These are phyloP conservation scores for Amyloporia xantha DNA, from an alignment of 768 basidiomycete genomes.

Conservation along the genomic window DNA sequence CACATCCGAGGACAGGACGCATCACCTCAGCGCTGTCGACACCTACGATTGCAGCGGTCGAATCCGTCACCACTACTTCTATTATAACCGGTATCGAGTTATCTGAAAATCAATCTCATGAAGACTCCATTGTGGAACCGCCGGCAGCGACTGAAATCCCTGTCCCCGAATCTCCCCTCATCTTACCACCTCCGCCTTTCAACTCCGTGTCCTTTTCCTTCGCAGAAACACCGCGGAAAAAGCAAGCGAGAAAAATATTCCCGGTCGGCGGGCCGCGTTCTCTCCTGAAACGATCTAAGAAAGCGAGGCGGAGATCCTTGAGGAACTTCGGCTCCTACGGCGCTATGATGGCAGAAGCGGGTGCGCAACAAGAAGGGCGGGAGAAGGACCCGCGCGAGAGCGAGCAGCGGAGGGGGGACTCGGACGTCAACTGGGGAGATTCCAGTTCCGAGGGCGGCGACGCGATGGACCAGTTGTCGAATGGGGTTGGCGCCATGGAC, in stretches of 20 bases:
- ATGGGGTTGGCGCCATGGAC: constrained; percentile 53
- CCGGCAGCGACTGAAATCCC: not conserved
- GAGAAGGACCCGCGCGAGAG: constrained; percentile 34
- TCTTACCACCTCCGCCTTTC: not conserved
- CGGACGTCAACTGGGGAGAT: constrained; percentile 61
- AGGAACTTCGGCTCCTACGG: constrained; percentile 42
- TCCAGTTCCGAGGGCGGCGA: constrained; percentile 25
- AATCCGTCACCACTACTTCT: constrained; percentile 18
- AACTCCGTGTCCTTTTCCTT: constrained; percentile 30
- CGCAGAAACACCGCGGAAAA: constrained; percentile 22
- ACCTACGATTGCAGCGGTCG: not conserved
- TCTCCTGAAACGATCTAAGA: constrained; percentile 16
- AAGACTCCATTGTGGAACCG: constrained; percentile 2
- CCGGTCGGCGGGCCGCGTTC: constrained; percentile 25
- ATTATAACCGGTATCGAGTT: constrained; percentile 19
- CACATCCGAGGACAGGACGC: constrained; percentile 45
- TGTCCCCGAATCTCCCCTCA: not conserved
- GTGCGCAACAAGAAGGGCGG: constrained; percentile 38
- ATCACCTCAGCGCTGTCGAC: constrained; percentile 5
- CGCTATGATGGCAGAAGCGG: constrained; percentile 48
- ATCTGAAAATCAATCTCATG: not conserved
- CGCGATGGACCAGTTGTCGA: constrained; percentile 26
- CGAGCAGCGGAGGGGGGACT: constrained; percentile 55
- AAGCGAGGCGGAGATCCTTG: constrained; percentile 19
- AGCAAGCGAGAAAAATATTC: constrained; percentile 24